These are phyloP conservation scores for Cocos nucifera DNA, from an alignment of 176 grass and related monocot species.

Conservation along the genomic window DNA sequence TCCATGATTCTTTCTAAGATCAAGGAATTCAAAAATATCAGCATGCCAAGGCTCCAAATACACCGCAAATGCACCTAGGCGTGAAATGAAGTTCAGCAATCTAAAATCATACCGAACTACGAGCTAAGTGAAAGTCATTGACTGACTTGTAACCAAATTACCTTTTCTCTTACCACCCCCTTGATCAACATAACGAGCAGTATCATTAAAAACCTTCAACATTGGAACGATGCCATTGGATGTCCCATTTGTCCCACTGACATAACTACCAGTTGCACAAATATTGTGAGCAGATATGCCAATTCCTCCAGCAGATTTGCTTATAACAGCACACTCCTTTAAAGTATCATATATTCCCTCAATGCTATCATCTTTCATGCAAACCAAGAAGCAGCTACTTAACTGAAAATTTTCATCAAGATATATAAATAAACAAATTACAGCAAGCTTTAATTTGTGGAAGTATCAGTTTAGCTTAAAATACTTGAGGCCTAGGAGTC, in stretches of 20 bases:
- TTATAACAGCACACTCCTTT: conserved; percentile 90
- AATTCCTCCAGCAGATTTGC: conserved; percentile 95
- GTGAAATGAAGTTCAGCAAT: neutral
- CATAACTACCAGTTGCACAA: conserved; percentile 75
- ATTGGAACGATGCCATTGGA: conserved; percentile 95
- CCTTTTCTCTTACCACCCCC: conserved; percentile 95
- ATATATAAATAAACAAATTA: neutral
- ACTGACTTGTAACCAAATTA: conserved; percentile 14
- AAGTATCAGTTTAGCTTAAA: neutral
- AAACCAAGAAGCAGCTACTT: conserved; percentile 92
- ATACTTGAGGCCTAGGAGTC: conserved; percentile 81
- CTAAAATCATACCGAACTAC: neutral
- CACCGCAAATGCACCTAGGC: conserved; percentile 82
- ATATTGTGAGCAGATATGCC: conserved; percentile 86
- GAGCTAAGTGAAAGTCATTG: too few species aligned
- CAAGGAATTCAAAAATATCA: conserved; percentile 95
- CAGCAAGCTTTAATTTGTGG: too few species aligned
- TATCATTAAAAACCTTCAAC: conserved; percentile 90
- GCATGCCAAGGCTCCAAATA: conserved; percentile 98
- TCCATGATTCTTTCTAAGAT: conserved; percentile 90
- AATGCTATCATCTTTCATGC: conserved; percentile 98
- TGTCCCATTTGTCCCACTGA: conserved; percentile 78
- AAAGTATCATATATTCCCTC: conserved; percentile 97
- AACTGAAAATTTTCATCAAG: conserved; percentile 33
- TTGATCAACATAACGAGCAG: conserved; percentile 97